phyloP scores from a whole-genome alignment of 768 basidiomycete species.

The Amanita polypyramis region DNA sequence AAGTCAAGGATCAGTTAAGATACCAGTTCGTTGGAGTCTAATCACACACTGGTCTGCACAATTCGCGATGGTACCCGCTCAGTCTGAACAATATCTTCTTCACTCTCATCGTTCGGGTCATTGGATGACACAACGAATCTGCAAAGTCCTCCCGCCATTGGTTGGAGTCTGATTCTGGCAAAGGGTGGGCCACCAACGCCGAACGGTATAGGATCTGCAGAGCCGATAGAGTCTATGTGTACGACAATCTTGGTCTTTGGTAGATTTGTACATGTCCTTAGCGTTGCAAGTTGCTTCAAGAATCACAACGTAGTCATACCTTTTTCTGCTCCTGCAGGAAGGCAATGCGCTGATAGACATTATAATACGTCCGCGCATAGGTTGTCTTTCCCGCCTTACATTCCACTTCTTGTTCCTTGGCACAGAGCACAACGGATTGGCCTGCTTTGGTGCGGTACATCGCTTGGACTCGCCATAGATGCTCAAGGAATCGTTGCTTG shows the following conservation, averaged over 20 bases:
- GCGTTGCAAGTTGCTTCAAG: constrained; percentile 4
- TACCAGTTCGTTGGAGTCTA: not conserved
- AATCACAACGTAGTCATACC: constrained; percentile 29
- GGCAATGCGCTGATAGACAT: constrained; percentile 75
- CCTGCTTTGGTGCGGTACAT: constrained; percentile 62
- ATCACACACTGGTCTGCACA: constrained; percentile 66
- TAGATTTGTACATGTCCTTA: constrained; percentile 4
- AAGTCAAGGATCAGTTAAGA: constrained; percentile 1
- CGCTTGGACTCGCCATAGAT: constrained; percentile 84
- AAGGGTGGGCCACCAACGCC: constrained; percentile 62
- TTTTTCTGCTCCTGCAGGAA: constrained; percentile 74
- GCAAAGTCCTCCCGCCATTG: constrained; percentile 74
- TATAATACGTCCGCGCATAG: constrained; percentile 76
- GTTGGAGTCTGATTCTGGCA: constrained; percentile 74
- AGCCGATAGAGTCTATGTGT: constrained; percentile 70
- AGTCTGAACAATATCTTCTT: constrained; percentile 79
- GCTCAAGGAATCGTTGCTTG: constrained; percentile 79
- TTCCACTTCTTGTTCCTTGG: constrained; percentile 72
- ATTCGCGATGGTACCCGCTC: constrained; percentile 64
- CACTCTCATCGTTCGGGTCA: constrained; percentile 61
- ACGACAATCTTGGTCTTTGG: constrained; percentile 77
- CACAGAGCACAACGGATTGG: constrained; percentile 61
- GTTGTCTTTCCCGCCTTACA: constrained; percentile 49
- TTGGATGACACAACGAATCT: constrained; percentile 69
- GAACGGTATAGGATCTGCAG: constrained; percentile 71